Evolutionary conservation across 1,284 basidiomycete species (phyloP), one percentile per base, ranked within the genome.

Genomic region (Apiotrichum laibachii): DNA sequence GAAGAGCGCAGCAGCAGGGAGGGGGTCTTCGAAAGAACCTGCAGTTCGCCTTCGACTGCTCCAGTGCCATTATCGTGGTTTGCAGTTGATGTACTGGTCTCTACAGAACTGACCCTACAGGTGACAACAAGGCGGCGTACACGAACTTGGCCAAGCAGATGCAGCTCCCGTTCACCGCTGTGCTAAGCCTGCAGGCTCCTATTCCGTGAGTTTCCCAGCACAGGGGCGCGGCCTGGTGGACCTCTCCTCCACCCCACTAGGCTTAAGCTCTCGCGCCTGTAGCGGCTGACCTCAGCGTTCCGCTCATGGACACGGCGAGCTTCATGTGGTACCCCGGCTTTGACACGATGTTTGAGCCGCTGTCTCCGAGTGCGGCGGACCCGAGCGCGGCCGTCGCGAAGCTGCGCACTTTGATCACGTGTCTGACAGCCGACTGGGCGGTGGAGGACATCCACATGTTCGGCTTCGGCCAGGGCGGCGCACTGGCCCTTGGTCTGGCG

Each of bases 391-490:
- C 83, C 4, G 72, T 86, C 19, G 56, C 65, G 2, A 48, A 50
- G 7, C 75, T 94, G 22, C 71, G 76, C 2, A 78, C 74, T 12
- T 78, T 88, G 22, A 65, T 91, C 55, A 71, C 79, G 11, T 82
- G 88, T 65, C 83, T 95, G 50, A 31, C 21, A 0, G 80, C 79
- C 2, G 61, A 58, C 0, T 95, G 92, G 92, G 78, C 83, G 0
- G 67, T 82, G 0, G 65, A 83, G 7, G 80, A 83, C 19, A 87
- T 96, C 21, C 92, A 96, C 72, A 70, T 94, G 15, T 91, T 95
- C 66, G 92, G 92, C 6, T 96, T 92, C 68, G 90, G 84, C 0
- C 92, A 96, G 75, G 92, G 92, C 0, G 92, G 90, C 1, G 91
- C 96, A 73, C 80, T 86, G 35, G 82, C 80, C 16, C 66, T 88